Evolutionary conservation across 2,329 filamentous ascomycete genomes (phyloP).

Genomic region (Sporothrix protearum): DNA sequence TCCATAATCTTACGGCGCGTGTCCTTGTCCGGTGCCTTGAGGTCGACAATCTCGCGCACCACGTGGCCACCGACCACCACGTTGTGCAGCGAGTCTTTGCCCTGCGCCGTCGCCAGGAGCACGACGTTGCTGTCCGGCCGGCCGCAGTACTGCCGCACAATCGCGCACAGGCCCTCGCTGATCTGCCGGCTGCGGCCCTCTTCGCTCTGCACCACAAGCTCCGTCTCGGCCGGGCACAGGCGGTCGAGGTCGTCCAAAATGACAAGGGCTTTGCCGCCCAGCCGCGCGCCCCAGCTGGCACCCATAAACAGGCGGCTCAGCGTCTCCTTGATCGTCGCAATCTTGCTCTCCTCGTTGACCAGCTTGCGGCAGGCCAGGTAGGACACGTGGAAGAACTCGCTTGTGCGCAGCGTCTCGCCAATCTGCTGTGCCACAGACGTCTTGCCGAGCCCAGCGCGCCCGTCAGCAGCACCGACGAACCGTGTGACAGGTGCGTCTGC

Average conservation of each 20-base stretch:
- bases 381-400: constrained; percentile 73
- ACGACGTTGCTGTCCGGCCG: constrained; percentile 72
- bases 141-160: constrained; percentile 79
- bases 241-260: constrained; percentile 92
- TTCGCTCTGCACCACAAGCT: constrained; percentile 88
- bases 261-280: constrained; percentile 79
- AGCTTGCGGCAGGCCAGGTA: constrained; percentile 86
- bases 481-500: constrained; percentile 71
- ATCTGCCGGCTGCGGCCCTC: constrained; percentile 90
- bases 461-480: constrained; percentile 84
- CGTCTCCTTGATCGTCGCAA: constrained; percentile 87
- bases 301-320: constrained; percentile 79
- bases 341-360: constrained; percentile 84
- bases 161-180: constrained; percentile 79
- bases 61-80: constrained; percentile 88
- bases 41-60: constrained; percentile 80
- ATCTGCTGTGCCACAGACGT: constrained; percentile 74
- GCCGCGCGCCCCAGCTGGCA: constrained; percentile 84
- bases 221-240: constrained; percentile 88
- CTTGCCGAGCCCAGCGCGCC: constrained; percentile 87
- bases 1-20: constrained; percentile 79
- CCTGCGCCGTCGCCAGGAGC: constrained; percentile 83
- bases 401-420: constrained; percentile 66
- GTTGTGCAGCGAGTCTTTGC: constrained; percentile 88
- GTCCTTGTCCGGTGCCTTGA: constrained; percentile 92